phyloP scores from a whole-genome alignment of 768 basidiomycete genomes.

The Boletus rufocinnamomeus region DNA sequence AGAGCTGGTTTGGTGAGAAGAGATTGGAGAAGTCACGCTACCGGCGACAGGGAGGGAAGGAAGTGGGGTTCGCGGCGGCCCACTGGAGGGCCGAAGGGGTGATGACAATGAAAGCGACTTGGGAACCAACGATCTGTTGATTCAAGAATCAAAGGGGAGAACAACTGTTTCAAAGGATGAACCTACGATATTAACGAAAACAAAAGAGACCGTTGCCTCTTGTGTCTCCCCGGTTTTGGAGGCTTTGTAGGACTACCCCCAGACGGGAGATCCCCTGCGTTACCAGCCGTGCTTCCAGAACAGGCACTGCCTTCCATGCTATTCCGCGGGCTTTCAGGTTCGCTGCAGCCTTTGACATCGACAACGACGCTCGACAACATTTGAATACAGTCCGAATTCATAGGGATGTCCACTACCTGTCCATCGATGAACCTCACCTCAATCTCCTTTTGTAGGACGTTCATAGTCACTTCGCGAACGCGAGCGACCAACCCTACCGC shows the following conservation, averaged over 20 bases:
- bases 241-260: conserved; percentile 26
- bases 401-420: conserved; percentile 48
- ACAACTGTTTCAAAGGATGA: background rate
- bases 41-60: conserved; percentile 32
- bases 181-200: conserved; percentile 66
- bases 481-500: conserved; percentile 57
- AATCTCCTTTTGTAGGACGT: conserved; percentile 49
- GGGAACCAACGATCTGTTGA: conserved; percentile 32
- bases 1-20: conserved; percentile 15
- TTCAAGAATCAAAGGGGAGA: conserved; percentile 1
- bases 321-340: conserved; percentile 33
- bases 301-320: conserved; percentile 35
- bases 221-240: conserved; percentile 51
- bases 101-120: conserved; percentile 33
- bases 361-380: conserved; percentile 52
- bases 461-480: conserved; percentile 61
- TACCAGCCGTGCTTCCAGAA: conserved; percentile 20
- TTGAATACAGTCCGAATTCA: conserved; percentile 43
- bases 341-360: conserved; percentile 53
- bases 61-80: conserved; percentile 32
- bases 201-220: conserved; percentile 69
- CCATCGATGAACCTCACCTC: conserved; percentile 62
- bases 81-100: conserved; percentile 22
- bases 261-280: conserved; percentile 21
- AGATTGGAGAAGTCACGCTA: conserved; percentile 33